Percentiles rank a stretch among this genome's conserved stretches.
These are phyloP conservation scores for Alternaria sp. DNA, from an alignment of 2,329 filamentous ascomycete species.

Conservation along the genomic window DNA sequence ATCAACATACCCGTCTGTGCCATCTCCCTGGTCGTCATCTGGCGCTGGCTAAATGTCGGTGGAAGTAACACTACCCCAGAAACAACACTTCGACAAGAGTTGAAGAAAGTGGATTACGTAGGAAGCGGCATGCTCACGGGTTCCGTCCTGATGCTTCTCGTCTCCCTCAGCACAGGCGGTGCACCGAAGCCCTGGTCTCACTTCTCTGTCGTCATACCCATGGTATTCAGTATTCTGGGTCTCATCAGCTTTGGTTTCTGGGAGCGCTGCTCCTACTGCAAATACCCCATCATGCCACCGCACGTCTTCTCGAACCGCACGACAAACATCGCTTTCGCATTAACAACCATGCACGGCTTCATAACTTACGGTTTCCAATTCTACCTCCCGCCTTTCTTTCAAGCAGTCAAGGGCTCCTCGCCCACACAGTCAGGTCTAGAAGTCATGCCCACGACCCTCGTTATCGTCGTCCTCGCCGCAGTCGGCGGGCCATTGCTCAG, in stretches of 20 bases:
- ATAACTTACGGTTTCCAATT: conserved; percentile 36
- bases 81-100: conserved; percentile 14
- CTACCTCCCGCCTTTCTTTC: conserved; percentile 39
- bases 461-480: conserved; percentile 29
- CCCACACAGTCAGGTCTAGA: conserved; percentile 34
- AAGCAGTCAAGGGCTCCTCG: conserved; percentile 31
- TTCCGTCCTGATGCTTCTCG: conserved; percentile 50
- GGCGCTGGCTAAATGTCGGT: conserved; percentile 38
- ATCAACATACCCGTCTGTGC: conserved; percentile 45
- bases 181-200: conserved; percentile 53
- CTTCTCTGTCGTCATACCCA: conserved; percentile 49
- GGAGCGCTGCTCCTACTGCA: conserved; percentile 44
- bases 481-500: conserved; percentile 29
- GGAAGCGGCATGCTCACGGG: conserved; percentile 55
- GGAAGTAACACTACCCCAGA: conserved; percentile 21
- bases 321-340: conserved; percentile 42
- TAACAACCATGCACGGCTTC: conserved; percentile 41
- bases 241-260: conserved; percentile 49
- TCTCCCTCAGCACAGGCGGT: conserved; percentile 55
- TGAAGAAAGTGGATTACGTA: conserved; percentile 49
- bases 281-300: conserved; percentile 49
- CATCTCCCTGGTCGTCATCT: conserved; percentile 35
- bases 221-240: conserved; percentile 54
- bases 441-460: conserved; percentile 34
- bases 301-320: conserved; percentile 56